A percentile compares a stretch with the other conserved stretches of the same genome.
Evolutionary conservation across 116 monocot species (phyloP).

Genomic region (Trichopus zeylanicus): DNA sequence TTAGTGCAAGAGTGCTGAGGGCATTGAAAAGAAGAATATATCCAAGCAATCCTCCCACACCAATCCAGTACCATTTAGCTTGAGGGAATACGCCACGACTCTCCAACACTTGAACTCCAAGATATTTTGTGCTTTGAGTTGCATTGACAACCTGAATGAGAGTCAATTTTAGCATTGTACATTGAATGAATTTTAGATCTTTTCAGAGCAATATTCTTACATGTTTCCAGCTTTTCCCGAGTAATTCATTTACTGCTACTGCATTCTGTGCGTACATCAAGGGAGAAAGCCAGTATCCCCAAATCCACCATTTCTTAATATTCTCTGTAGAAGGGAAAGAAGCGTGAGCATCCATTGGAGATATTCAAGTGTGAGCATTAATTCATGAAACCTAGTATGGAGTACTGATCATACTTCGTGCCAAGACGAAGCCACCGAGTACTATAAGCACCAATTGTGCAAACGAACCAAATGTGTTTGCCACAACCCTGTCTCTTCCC

Average conservation of each 20-base stretch:
- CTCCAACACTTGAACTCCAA: conserved; percentile 35
- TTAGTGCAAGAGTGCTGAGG: conserved; percentile 36
- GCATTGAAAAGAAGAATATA: conserved; percentile 44
- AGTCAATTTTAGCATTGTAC: background rate
- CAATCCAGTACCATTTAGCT: conserved; percentile 68
- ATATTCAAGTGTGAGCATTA: too few relatives aligned
- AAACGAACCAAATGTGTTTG: conserved; percentile 33
- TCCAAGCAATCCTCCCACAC: conserved; percentile 38
- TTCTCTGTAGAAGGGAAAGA: conserved; percentile 24
- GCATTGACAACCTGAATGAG: background rate
- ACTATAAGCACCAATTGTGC: conserved; percentile 21
- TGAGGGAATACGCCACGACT: conserved; percentile 42
- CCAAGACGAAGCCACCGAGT: conserved; percentile 38
- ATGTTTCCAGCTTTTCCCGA: conserved; percentile 41
- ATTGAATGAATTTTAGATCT: background rate
- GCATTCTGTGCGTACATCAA: conserved; percentile 62
- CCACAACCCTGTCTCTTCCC: conserved; percentile 29
- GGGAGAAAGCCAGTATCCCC: conserved; percentile 69
- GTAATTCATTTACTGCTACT: conserved; percentile 52
- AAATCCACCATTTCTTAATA: conserved; percentile 58
- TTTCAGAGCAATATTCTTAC: background rate
- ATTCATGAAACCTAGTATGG: too few relatives aligned
- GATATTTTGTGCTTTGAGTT: conserved; percentile 8
- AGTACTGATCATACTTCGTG: conserved; percentile 19
- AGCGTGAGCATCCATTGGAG: too few relatives aligned